Evolutionary conservation across 73 alveolate genomes (phyloP).

Genomic region (Paramecium octaurelia): DNA sequence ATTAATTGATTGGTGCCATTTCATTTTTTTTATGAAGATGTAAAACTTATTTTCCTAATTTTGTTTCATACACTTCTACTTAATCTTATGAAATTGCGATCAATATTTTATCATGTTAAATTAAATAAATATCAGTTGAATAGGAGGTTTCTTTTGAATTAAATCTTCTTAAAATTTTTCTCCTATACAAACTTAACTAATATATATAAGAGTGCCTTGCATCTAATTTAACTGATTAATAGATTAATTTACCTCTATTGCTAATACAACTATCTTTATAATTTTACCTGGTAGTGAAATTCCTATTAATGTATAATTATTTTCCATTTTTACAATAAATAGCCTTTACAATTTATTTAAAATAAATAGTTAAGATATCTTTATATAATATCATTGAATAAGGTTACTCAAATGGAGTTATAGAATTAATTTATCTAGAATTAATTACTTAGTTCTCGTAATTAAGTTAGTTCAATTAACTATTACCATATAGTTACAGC

Average conservation of each 20-base stretch:
- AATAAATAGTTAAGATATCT: background rate
- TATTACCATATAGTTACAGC: background rate
- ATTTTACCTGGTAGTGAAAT: background rate
- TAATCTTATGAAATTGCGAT: background rate
- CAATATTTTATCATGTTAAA: background rate
- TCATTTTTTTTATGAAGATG: background rate
- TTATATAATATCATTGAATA: background rate
- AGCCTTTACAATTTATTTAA: background rate
- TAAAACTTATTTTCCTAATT: background rate
- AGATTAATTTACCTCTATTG: too few species aligned
- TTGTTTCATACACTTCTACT: background rate
- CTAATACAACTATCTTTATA: background rate
- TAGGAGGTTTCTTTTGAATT: too few species aligned
- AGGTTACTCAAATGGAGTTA: background rate
- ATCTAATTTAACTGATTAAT: background rate
- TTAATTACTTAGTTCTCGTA: background rate
- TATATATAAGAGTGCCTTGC: background rate
- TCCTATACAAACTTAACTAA: background rate
- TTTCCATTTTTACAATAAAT: background rate
- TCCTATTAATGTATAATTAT: background rate
- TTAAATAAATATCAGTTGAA: background rate
- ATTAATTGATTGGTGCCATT: background rate
- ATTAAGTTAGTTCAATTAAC: background rate
- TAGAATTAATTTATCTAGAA: too few species aligned
- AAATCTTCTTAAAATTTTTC: background rate